phyloP scores from a whole-genome alignment of 768 basidiomycete genomes.

The Mycena leptocephala region DNA sequence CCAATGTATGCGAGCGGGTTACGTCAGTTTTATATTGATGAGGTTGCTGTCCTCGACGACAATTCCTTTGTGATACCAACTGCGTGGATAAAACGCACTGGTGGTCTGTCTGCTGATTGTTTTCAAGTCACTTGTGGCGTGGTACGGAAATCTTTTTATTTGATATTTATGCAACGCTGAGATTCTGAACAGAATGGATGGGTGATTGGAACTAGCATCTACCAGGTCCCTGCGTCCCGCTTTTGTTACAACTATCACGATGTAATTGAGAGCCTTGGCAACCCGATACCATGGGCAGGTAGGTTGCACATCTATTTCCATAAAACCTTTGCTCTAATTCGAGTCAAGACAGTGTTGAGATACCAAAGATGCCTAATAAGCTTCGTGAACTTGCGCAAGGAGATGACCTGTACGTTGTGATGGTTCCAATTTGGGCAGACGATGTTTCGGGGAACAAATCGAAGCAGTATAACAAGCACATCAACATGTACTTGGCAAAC shows the following conservation, averaged over 20 bases:
- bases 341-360: not conserved
- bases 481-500: conserved; percentile 46
- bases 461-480: too few species aligned
- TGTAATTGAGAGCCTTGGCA: not conserved
- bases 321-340: not conserved
- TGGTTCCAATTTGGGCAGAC: conserved; percentile 24
- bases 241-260: conserved; percentile 1
- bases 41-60: conserved; percentile 21
- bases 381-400: conserved; percentile 11
- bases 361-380: conserved; percentile 18
- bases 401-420: conserved; percentile 23
- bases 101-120: not conserved
- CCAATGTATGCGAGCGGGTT: conserved; percentile 30
- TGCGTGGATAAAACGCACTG: not conserved
- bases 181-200: not conserved
- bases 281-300: conserved; percentile 1
- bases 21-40: conserved; percentile 36
- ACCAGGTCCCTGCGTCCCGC: too few species aligned
- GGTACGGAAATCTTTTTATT: not conserved
- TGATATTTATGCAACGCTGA: too few species aligned
- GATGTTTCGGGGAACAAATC: too few species aligned
- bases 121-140: not conserved
- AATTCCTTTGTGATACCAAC: not conserved
- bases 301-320: not conserved
- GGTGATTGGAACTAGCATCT: too few species aligned